A percentile compares a stretch with the other conserved stretches of the same genome.
phyloP scores from a whole-genome alignment of 805 yeast species.

The Saccharomycopsis schoenii region DNA sequence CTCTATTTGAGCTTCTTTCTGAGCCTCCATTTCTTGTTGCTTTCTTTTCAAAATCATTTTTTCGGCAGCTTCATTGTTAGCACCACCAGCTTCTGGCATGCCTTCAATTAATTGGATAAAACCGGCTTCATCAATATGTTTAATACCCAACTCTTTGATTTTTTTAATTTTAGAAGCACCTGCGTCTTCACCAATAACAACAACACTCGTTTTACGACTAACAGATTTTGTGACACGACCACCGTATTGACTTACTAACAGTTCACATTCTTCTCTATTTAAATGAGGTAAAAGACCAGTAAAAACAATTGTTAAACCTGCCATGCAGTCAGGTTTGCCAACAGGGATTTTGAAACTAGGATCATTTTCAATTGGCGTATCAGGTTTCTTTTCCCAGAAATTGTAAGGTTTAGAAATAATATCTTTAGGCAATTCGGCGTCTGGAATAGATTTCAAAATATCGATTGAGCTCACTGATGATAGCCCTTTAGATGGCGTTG shows the following conservation, averaged over 20 bases:
- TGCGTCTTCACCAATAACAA: slow-evolving; percentile 90
- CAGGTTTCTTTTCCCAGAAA: slow-evolving; percentile 46
- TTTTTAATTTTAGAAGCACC: slow-evolving; percentile 90
- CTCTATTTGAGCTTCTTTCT: slow-evolving; percentile 41
- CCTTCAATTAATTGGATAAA: slow-evolving; percentile 59
- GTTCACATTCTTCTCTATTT: slow-evolving; percentile 67
- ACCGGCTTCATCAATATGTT: slow-evolving; percentile 82
- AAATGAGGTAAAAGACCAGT: slow-evolving; percentile 82
- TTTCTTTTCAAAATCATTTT: slow-evolving; percentile 61
- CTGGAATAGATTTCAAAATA: slow-evolving; percentile 55
- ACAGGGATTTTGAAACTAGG: slow-evolving; percentile 48
- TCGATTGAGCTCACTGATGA: slow-evolving; percentile 35
- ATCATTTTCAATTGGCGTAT: slow-evolving; percentile 27
- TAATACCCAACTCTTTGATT: slow-evolving; percentile 61
- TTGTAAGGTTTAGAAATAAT: slow-evolving; percentile 42
- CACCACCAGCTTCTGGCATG: slow-evolving; percentile 92
- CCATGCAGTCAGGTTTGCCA: slow-evolving; percentile 77
- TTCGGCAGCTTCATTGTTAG: slow-evolving; percentile 70
- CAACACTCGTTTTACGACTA: slow-evolving; percentile 75
- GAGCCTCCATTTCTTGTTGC: slow-evolving; percentile 51
- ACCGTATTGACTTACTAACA: slow-evolving; percentile 75
- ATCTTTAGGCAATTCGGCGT: slow-evolving; percentile 51
- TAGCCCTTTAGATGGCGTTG: not conserved
- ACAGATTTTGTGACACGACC: slow-evolving; percentile 84
- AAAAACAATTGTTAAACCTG: slow-evolving; percentile 85